A percentile compares a stretch with the other conserved stretches of the same genome.
phyloP scores from a whole-genome alignment of 768 basidiomycete genomes.

The Serendipita sp. region DNA sequence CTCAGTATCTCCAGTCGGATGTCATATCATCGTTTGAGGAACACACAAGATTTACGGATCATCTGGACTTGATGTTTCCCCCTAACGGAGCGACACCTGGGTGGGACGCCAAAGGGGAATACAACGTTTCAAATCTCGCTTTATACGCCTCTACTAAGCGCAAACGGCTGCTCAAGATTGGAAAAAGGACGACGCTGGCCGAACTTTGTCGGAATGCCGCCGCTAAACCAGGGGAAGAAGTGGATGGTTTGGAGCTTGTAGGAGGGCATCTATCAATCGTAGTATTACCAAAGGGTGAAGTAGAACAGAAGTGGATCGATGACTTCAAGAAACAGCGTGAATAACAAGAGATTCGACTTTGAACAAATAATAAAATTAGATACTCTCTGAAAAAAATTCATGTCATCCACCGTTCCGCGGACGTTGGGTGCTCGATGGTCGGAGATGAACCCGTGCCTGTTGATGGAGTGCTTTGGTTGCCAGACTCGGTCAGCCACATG shows the following conservation, averaged over 20 bases:
- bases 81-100: constrained; percentile 43
- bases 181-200: constrained; percentile 72
- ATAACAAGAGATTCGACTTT: not conserved
- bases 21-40: constrained; percentile 77
- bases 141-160: constrained; percentile 71
- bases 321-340: constrained; percentile 47
- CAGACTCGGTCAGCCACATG: not conserved
- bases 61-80: constrained; percentile 73
- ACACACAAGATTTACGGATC: constrained; percentile 63
- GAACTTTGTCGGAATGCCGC: constrained; percentile 52
- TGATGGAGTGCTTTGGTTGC: not conserved
- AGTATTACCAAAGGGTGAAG: constrained; percentile 58
- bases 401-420: too few relatives aligned
- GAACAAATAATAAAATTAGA: not conserved
- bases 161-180: constrained; percentile 74
- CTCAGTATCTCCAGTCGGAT: constrained; percentile 78
- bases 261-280: constrained; percentile 71
- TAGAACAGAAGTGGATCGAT: constrained; percentile 73
- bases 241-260: constrained; percentile 72
- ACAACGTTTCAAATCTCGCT: constrained; percentile 43
- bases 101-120: constrained; percentile 67
- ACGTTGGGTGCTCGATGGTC: not conserved
- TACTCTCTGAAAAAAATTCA: too few relatives aligned
- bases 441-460: not conserved
- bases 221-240: constrained; percentile 39